A percentile compares a stretch with the other conserved stretches of the same genome.
Conservation (phyloP, 768 basidiomycete species). For the Cystobasidium ongulense region DNA sequence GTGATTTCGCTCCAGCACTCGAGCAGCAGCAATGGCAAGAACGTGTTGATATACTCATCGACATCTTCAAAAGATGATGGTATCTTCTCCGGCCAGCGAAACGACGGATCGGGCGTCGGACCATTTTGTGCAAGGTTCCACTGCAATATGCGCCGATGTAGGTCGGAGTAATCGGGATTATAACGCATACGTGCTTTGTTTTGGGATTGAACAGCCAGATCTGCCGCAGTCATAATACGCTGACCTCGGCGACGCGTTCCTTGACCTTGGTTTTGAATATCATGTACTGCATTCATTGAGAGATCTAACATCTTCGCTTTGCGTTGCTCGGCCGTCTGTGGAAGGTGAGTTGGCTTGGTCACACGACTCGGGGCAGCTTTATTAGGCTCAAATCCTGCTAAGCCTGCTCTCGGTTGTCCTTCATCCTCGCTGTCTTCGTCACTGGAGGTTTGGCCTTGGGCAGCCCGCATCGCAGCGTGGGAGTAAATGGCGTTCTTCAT, state of each 20-base stretch:
- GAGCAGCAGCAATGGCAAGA: slow-evolving; percentile 73
- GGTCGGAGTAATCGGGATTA: slow-evolving; percentile 68
- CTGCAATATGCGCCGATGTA: slow-evolving; percentile 68
- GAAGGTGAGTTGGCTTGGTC: background rate
- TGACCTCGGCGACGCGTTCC: slow-evolving; percentile 4
- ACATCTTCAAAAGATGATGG: slow-evolving; percentile 58
- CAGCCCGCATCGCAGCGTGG: slow-evolving; percentile 25
- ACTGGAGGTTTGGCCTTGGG: slow-evolving; percentile 8
- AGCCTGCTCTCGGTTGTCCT: background rate
- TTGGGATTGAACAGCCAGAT: slow-evolving; percentile 5
- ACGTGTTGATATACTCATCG: slow-evolving; percentile 61
- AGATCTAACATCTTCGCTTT: slow-evolving; percentile 20
- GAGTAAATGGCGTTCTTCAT: slow-evolving; percentile 27
- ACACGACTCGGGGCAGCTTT: background rate
- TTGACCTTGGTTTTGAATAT: background rate
- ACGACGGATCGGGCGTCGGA: slow-evolving; percentile 53
- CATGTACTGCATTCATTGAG: background rate
- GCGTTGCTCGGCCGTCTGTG: slow-evolving; percentile 11
- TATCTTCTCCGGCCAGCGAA: slow-evolving; percentile 39
- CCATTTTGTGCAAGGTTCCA: slow-evolving; percentile 75
- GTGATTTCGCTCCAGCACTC: slow-evolving; percentile 86
- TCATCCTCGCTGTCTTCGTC: slow-evolving; percentile 28
- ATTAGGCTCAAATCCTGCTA: slow-evolving; percentile 7
- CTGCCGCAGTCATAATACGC: slow-evolving; percentile 27
- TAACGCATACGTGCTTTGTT: slow-evolving; percentile 54